Base-by-base conservation (phyloP, 1,139 yeast species). In the Suhomyces ambrosiae region DNA sequence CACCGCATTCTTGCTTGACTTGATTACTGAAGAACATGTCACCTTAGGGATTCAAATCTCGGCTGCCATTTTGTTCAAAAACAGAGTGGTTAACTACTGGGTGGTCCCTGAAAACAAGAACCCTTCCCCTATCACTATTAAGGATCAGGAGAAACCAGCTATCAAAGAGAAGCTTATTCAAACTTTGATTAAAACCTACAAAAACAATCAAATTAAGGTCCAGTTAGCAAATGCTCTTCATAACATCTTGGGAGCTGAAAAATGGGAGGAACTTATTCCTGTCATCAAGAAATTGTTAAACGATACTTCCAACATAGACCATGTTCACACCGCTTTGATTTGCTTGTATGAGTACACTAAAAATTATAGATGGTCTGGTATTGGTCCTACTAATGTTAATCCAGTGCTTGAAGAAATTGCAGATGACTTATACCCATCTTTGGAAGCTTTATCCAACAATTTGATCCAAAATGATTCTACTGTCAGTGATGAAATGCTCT, bases 21-120 rank as follows among this genome's bases (percentile, higher is more conserved):
- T 81, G 37, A 70, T 79, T 14, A 56, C 62, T 15, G 85, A 81
- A 48, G 56, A 59, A 2, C 57, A 66, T 3, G 63, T 76, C 12
- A 68, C 75, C 28, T 50, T 62, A 12, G 76, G 79, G 10, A 70
- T 77, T 40, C 76, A 82, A 49, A 63, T 79, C 33, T 74, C 86
- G 11, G 80, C 86, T 3, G 81, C 86, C 3, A 80, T 84, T 35
- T 79, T 79, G 52, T 79, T 82, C 63, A 84, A 83, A 55, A 83
- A 82, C 54, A 71, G 85, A 51, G 68, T 84, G 24, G 65, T 62
- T 32, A 65, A 70, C 44, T 73, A 77, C 46, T 84, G 90, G 90
- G 59, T 65, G 22, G 55, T 56, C 9, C 74, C 68, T 0, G 78
- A 70, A 28, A 71, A 69, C 32, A 63, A 56, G 46, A 42, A 56